Percentiles rank a stretch among this genome's conserved stretches.
Conservation (phyloP, 257 asterid genomes). For the Nicotiana noctiflora region DNA sequence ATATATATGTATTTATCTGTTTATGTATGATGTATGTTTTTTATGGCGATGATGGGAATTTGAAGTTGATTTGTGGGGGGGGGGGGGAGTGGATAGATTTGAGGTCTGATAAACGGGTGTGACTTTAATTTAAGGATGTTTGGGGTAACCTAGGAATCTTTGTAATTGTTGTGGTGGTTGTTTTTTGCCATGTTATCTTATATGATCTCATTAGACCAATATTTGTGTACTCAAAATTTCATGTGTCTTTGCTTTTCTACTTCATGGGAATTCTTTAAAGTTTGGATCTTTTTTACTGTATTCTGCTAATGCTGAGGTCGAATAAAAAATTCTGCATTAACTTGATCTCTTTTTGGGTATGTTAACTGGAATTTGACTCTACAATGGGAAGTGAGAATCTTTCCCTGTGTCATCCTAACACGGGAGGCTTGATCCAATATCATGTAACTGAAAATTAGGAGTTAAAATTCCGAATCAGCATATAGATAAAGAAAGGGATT, state of each 20-base stretch:
- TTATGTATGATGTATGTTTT: neutral
- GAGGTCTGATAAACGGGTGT: neutral
- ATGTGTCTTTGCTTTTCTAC: neutral
- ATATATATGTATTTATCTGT: neutral
- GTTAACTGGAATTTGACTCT: neutral
- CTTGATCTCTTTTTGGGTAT: neutral
- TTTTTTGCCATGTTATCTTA: neutral
- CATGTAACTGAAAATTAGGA: neutral
- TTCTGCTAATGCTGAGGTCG: neutral
- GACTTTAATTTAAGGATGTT: neutral
- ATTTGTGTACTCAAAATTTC: neutral
- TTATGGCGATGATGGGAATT: neutral
- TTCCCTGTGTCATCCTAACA: neutral
- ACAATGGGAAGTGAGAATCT: neutral
- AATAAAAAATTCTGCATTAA: neutral
- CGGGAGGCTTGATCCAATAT: neutral
- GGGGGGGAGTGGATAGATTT: neutral
- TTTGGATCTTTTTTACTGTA: neutral
- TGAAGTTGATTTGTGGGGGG: conserved; percentile 3
- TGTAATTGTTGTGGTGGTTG: neutral
- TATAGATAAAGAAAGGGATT: neutral
- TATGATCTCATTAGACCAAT: neutral
- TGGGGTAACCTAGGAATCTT: neutral
- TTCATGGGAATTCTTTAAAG: neutral
- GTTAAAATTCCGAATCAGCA: neutral